Conservation (phyloP, 768 basidiomycete species). For the Lenzites betulinus region DNA sequence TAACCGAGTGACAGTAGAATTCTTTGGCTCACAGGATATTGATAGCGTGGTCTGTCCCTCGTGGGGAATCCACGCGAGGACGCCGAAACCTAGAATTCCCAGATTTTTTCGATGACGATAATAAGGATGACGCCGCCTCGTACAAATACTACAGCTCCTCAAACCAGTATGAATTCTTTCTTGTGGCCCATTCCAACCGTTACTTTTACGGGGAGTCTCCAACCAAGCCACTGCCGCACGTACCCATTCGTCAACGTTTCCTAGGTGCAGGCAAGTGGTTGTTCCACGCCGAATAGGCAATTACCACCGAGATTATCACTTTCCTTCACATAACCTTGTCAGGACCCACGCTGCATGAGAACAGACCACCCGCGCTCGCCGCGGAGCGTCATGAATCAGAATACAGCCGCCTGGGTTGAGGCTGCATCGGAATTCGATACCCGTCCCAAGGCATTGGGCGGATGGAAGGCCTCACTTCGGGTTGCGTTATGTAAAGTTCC, state of each 20-base stretch:
- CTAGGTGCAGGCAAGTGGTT: neutral
- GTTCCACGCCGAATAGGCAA: neutral
- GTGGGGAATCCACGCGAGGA: neutral
- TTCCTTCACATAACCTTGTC: neutral
- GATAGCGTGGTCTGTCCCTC: neutral
- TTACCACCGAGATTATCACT: neutral
- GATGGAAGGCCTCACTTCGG: neutral
- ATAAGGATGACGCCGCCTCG: neutral
- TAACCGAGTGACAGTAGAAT: neutral
- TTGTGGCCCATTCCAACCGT: neutral
- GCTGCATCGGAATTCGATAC: neutral
- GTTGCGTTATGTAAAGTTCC: neutral
- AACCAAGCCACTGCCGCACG: neutral
- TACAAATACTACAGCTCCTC: too few relatives aligned
- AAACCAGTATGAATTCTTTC: neutral
- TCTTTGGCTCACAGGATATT: neutral
- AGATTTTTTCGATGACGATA: neutral
- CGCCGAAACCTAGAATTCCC: neutral
- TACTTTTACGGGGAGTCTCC: neutral
- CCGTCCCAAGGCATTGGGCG: neutral
- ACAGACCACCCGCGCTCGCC: neutral
- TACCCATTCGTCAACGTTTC: neutral
- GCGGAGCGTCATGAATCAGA: neutral
- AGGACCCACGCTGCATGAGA: neutral
- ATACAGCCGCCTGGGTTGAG: neutral